Percentiles rank a stretch among this genome's conserved stretches.
These are phyloP conservation scores for Carex scoparia DNA, from an alignment of 176 grass and related monocot species.

Conservation along the genomic window DNA sequence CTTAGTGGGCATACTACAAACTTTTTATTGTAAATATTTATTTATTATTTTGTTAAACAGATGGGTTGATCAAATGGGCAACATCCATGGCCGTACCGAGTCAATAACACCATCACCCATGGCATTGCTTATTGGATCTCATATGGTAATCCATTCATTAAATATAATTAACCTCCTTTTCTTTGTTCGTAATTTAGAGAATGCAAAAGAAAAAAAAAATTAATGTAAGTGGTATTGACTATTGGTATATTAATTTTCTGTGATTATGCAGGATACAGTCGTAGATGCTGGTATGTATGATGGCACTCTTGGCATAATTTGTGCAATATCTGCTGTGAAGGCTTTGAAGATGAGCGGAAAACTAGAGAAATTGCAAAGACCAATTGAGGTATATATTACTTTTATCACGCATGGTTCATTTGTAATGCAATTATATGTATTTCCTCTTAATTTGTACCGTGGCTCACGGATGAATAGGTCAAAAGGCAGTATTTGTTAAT, in stretches of 20 bases:
- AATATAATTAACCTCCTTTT: not conserved
- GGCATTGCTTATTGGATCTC: constrained; percentile 77
- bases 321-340: constrained; percentile 81
- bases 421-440: not conserved
- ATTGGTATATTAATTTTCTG: constrained; percentile 8
- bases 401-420: not conserved
- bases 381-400: constrained; percentile 57
- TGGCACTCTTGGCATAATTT: constrained; percentile 69
- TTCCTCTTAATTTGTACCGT: not conserved
- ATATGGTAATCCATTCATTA: constrained; percentile 43
- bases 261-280: constrained; percentile 69
- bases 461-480: not conserved
- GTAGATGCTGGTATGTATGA: constrained; percentile 96
- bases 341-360: constrained; percentile 67
- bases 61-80: constrained; percentile 96
- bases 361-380: constrained; percentile 55
- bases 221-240: not conserved
- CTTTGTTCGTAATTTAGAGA: not conserved
- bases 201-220: not conserved
- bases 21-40: not conserved
- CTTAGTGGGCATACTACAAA: not conserved
- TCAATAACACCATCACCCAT: constrained; percentile 35
- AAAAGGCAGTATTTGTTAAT: not conserved
- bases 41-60: constrained; percentile 32
- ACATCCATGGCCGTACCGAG: constrained; percentile 68